Evolutionary conservation across 108 stramenopile genomes (phyloP).

Genomic region (Schizochytrium sp.): DNA sequence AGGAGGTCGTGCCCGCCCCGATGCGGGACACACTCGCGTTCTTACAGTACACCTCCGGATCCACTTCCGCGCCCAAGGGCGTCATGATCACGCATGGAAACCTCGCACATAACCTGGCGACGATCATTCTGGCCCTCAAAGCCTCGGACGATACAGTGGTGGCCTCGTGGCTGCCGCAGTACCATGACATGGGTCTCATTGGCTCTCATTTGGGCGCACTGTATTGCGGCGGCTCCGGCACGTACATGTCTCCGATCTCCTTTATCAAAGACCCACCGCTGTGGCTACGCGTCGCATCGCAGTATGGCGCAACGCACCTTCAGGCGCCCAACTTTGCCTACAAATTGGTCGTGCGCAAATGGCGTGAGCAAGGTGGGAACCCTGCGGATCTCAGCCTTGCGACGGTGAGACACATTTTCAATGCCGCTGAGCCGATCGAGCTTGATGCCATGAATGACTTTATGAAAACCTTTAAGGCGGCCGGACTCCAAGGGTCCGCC

Average conservation of each 20-base stretch:
- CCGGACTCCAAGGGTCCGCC: slow-evolving; percentile 58
- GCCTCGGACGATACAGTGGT: slow-evolving; percentile 70
- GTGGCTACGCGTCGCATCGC: slow-evolving; percentile 74
- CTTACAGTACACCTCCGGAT: slow-evolving; percentile 93
- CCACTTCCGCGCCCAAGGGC: slow-evolving; percentile 87
- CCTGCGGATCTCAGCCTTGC: slow-evolving; percentile 58
- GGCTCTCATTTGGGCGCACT: slow-evolving; percentile 80
- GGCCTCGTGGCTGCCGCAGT: slow-evolving; percentile 98
- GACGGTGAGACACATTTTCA: slow-evolving; percentile 77
- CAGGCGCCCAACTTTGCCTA: slow-evolving; percentile 98
- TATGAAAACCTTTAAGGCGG: slow-evolving; percentile 54
- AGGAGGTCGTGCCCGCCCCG: background rate
- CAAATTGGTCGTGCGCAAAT: slow-evolving; percentile 79
- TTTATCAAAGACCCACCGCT: slow-evolving; percentile 85
- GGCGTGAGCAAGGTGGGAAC: slow-evolving; percentile 24
- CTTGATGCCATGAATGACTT: slow-evolving; percentile 67
- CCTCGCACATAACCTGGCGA: slow-evolving; percentile 77
- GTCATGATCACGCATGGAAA: slow-evolving; percentile 74
- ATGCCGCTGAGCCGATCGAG: slow-evolving; percentile 91
- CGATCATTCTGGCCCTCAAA: slow-evolving; percentile 59
- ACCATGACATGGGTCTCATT: slow-evolving; percentile 99
- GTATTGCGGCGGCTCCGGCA: slow-evolving; percentile 89
- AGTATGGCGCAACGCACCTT: slow-evolving; percentile 78
- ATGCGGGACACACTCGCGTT: slow-evolving; percentile 63
- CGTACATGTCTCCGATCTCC: slow-evolving; percentile 85